phyloP scores from a whole-genome alignment of 208 protist genomes.

The Naegleria gruberi region DNA sequence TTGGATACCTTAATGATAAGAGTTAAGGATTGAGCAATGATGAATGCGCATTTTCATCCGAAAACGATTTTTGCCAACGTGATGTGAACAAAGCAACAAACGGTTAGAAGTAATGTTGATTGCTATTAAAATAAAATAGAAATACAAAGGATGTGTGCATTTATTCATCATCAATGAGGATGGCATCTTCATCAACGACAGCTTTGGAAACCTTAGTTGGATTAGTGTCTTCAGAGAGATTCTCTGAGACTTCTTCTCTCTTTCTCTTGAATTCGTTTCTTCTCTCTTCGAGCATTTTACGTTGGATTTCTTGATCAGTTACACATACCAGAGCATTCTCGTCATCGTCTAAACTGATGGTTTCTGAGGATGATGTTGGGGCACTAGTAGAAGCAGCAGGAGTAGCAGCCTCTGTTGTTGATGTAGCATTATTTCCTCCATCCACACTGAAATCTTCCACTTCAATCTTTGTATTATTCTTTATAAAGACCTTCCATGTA shows the following conservation, averaged over 20 bases:
- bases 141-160: too few relatives aligned
- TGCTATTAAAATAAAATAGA: too few relatives aligned
- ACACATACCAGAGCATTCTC: not conserved
- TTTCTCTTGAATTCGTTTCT: not conserved
- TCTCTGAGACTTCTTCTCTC: not conserved
- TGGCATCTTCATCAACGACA: not conserved
- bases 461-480: not conserved
- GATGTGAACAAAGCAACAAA: too few relatives aligned
- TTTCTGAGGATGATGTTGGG: not conserved
- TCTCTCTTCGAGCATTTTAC: not conserved
- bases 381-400: not conserved
- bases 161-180: not conserved
- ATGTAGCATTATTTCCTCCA: not conserved
- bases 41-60: too few relatives aligned
- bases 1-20: too few relatives aligned
- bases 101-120: too few relatives aligned
- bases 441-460: not conserved
- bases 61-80: too few relatives aligned
- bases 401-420: not conserved
- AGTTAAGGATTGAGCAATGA: too few relatives aligned
- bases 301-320: not conserved
- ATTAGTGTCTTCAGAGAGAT: not conserved
- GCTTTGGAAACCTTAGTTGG: not conserved
- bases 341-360: not conserved
- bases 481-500: not conserved